Percentiles rank a stretch among this genome's conserved stretches.
Evolutionary conservation across 2,329 filamentous ascomycete species (phyloP).

Genomic region (Diatrype stigma): DNA sequence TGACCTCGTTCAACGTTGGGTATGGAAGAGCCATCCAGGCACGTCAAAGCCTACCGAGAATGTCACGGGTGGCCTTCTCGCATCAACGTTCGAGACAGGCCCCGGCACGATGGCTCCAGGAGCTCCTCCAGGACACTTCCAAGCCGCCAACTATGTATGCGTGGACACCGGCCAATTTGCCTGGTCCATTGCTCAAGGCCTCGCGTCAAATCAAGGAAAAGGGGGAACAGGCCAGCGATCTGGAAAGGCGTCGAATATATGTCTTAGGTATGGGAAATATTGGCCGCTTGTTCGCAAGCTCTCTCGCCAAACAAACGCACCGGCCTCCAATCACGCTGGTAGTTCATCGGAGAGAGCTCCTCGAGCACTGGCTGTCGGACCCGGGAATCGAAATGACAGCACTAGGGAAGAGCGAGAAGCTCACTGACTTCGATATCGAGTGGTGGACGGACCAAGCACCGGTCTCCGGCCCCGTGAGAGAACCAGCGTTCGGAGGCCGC

Average conservation of each 20-base stretch:
- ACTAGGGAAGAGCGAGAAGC: slow-evolving; percentile 24
- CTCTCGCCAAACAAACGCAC: slow-evolving; percentile 54
- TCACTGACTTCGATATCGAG: slow-evolving; percentile 45
- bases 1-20: no score
- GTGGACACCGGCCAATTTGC: slow-evolving; percentile 24
- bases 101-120: slow-evolving; percentile 18
- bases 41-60: background rate
- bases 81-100: background rate
- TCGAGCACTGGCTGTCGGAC: slow-evolving; percentile 41
- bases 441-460: slow-evolving; percentile 49
- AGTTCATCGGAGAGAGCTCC: slow-evolving; percentile 57
- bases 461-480: slow-evolving; percentile 29
- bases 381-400: slow-evolving; percentile 44
- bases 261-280: slow-evolving; percentile 79
- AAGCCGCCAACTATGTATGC: slow-evolving; percentile 23
- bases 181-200: background rate
- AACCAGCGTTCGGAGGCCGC: slow-evolving; percentile 33
- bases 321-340: slow-evolving; percentile 75
- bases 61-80: background rate
- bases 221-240: background rate
- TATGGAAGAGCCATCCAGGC: background rate
- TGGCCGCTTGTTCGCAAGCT: slow-evolving; percentile 73
- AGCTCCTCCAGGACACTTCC: slow-evolving; percentile 13
- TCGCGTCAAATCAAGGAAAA: background rate
- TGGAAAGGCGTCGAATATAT: slow-evolving; percentile 54